Evolutionary conservation across 2,329 filamentous ascomycete species (phyloP).

Genomic region (Colletotrichum sp.): DNA sequence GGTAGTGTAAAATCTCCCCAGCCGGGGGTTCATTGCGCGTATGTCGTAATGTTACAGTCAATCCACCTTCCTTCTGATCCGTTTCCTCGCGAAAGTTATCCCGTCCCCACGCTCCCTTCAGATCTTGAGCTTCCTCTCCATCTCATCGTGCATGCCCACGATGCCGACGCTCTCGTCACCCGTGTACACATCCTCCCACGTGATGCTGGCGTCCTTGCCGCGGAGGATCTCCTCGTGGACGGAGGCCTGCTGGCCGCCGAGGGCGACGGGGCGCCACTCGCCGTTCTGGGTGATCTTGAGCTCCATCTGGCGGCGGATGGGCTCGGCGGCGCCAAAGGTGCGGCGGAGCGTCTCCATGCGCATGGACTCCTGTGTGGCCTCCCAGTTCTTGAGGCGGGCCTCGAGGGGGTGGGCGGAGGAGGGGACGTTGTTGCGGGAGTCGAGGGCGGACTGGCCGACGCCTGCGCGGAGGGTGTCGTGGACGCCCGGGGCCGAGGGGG

Average conservation of each 20-base stretch:
- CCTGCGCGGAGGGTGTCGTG: slow-evolving; percentile 92
- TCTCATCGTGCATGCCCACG: slow-evolving; percentile 85
- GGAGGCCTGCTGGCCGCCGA: slow-evolving; percentile 65
- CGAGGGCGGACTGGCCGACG: slow-evolving; percentile 67
- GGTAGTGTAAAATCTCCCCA: neutral
- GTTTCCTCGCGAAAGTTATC: neutral
- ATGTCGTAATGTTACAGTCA: slow-evolving; percentile 9
- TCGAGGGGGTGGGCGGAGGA: slow-evolving; percentile 82
- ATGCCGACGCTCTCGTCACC: slow-evolving; percentile 76
- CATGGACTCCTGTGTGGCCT: slow-evolving; percentile 82
- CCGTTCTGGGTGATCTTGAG: slow-evolving; percentile 83
- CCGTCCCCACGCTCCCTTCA: slow-evolving; percentile 32
- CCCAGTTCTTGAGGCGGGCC: slow-evolving; percentile 87
- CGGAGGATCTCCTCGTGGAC: slow-evolving; percentile 90
- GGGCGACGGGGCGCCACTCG: slow-evolving; percentile 77
- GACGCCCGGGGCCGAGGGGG: slow-evolving; percentile 89
- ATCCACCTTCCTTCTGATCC: neutral
- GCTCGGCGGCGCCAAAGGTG: slow-evolving; percentile 91
- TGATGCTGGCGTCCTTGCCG: slow-evolving; percentile 77
- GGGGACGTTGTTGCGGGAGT: slow-evolving; percentile 46
- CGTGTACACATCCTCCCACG: slow-evolving; percentile 93
- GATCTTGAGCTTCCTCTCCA: slow-evolving; percentile 91
- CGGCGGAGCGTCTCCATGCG: slow-evolving; percentile 90
- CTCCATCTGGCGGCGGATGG: slow-evolving; percentile 92
- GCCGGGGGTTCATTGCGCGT: slow-evolving; percentile 6